Base-by-base conservation (phyloP, 2,329 filamentous ascomycete species). In the Trichoderma endophyticum region DNA sequence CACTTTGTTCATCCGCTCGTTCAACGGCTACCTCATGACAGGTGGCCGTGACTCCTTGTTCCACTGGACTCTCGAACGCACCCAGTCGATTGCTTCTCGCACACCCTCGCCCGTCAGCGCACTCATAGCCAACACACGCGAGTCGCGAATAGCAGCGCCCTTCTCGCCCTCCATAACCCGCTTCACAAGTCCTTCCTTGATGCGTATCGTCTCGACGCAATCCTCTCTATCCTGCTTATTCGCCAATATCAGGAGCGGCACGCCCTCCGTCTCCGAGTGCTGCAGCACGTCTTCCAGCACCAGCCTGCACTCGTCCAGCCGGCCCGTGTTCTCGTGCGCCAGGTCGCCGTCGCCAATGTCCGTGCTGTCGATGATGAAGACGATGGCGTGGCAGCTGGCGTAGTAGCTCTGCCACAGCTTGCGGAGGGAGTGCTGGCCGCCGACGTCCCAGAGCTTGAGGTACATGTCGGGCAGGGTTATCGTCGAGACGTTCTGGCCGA, bases 161-260 rank as follows among this genome's bases (percentile, higher is more conserved):
- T 95, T 96, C 79, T 97, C 93, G 24, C 96, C 93, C 84, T 98
- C 95, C 84, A 97, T 96, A 26, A 99, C 95, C 84, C 93, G 94
- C 83, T 97, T 92, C 66, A 99, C 95, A 70, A 98, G 86, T 0
- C 95, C 96, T 81, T 99, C 96, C 83, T 99, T 99, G 80, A 99
- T 98, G 75, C 94, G 87, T 73, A 98, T 95, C 2, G 98, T 96
- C 86, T 99, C 96, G 67, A 98, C 93, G 77, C 95, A 98, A 82
- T 98, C 96, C 82, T 99, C 96, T 2, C 95, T 86, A 81, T 99
- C 96, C 84, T 99, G 96, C 83, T 99, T 99, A 81, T 99, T 99
- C 73, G 96, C 96, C 75, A 99, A 84, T 63, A 99, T 93, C 71
- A 99, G 84, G 70, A 99, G 86, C 26, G 96, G 96, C 73, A 99